Evolutionary conservation across 495 filamentous ascomycete species (phyloP).

Genomic region (Parathielavia appendiculata): DNA sequence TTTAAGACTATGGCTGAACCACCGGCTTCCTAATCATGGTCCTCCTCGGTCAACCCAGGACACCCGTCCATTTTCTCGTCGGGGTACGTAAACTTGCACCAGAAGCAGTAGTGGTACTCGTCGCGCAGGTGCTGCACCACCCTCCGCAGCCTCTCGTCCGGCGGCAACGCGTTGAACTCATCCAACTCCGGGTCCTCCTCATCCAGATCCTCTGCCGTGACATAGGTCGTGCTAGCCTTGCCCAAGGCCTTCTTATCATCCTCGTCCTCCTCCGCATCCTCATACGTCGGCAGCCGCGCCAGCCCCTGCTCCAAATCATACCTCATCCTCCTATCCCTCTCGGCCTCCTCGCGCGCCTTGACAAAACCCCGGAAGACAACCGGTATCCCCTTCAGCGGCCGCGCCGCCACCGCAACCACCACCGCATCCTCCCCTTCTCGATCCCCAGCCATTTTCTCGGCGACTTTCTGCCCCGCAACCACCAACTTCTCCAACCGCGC

Average conservation of each 20-base stretch:
- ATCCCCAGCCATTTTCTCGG: slow-evolving; percentile 63
- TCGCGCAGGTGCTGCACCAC: slow-evolving; percentile 65
- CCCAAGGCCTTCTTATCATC: slow-evolving; percentile 48
- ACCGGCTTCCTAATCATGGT: slow-evolving; percentile 61
- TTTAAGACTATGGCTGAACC: no score
- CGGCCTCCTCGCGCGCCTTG: slow-evolving; percentile 60
- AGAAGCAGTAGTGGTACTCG: slow-evolving; percentile 83
- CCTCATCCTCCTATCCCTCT: slow-evolving; percentile 62
- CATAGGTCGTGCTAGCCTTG: slow-evolving; percentile 34
- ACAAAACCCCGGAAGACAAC: slow-evolving; percentile 76
- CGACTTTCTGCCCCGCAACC: slow-evolving; percentile 72
- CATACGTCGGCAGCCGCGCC: slow-evolving; percentile 45
- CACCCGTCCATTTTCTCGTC: slow-evolving; percentile 76
- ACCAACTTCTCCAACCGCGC: slow-evolving; percentile 61
- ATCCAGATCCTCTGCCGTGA: slow-evolving; percentile 64
- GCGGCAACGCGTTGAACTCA: slow-evolving; percentile 67
- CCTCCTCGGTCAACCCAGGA: slow-evolving; percentile 84
- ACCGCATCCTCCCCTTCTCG: slow-evolving; percentile 8
- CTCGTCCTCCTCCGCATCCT: slow-evolving; percentile 49
- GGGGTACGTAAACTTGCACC: slow-evolving; percentile 81
- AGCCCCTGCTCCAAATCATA: slow-evolving; percentile 58
- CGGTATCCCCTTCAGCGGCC: slow-evolving; percentile 57
- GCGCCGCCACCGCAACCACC: slow-evolving; percentile 30
- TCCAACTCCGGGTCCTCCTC: slow-evolving; percentile 82
- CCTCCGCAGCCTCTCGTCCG: slow-evolving; percentile 56